Base-by-base conservation (phyloP, 2,329 filamentous ascomycete species). In the Parastagonospora nodorum region DNA sequence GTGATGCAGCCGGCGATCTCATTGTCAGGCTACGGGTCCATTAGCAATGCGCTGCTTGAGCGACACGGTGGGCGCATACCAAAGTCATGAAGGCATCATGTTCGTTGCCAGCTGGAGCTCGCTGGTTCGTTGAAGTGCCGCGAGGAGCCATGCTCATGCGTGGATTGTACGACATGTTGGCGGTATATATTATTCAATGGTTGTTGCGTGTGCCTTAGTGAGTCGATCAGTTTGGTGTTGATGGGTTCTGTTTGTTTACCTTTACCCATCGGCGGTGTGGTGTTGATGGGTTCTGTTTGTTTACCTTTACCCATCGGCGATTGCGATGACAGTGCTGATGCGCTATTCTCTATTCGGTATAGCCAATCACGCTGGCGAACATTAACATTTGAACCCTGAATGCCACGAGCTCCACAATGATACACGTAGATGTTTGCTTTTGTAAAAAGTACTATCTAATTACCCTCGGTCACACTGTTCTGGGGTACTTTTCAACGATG, bases 1-100 rank as follows among this genome's bases (percentile, higher is more conserved):
- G 88, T 94, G 78, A 99, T 97, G 75, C 94, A 99, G 72, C 90
- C 92, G 63, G 93, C 93, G 55, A 99, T 97, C 74, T 99, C 94
- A 56, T 80, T 77, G 58, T 87, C 84, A 41, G 83, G 80, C 84
- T 87, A 44, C 9, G 41, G 12, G 11, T 5, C 4, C 11, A 51
- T 69, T 48, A 69, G 66, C 43, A 44, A 12, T 37, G 37, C 15
- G 46, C 29, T 27, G n/a, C 35, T 19, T n/a, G 11, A 5, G 7
- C 36, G 2, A 12, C 9, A 11, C 31, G 33, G 4, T 28, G 7
- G 44, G 49, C 14, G 37, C 69, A 54, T 72, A 80, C 78, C 70
- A 81, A 58, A 40, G 74, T 79, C 78, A 80, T 80, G 66, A 80
- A 80, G 2, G 76, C 75, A 63, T 81, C 78, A 45, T 72, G 69